Evolutionary conservation across 202 grass and related monocot species (phyloP), one percentile per base, ranked within the genome.

Genomic region (Eragrostis tef): DNA sequence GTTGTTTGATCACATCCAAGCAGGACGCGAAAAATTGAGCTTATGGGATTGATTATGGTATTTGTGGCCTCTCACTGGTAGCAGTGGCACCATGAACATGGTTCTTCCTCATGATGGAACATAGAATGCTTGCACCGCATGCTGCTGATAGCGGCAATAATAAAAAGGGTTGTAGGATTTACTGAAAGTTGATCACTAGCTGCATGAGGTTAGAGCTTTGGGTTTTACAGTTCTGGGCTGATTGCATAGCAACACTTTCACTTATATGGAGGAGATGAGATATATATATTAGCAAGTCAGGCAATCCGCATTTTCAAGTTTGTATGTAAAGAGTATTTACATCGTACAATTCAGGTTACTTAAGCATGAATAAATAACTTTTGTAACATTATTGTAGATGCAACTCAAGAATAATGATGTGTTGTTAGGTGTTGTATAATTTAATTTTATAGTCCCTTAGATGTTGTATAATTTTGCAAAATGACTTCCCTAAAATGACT

Each of bases 311-410:
- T 69, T 47, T 19, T 6, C n/a, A 6, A 67, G 27, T 71, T 70
- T 82, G 24, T 52, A 77, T 61, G 51, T 64, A 64, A 34, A 39
- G 34, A 36, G 2, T 64, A 25, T 64, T 71, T 64, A n/a, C 22
- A 67, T 54, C 70, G 26, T 70, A 63, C 0, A 41, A 82, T 77
- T 64, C 21, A 44, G 6, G 54, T 63, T 75, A 49, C 45, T 64
- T 64, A 7, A 53, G 70, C 44, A 70, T 82, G 12, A 77, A 48
- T 63, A 34, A 87, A 78, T 17, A 42, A 59, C 46, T 25, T 45
- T 22, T 29, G 5, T 29, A n/a, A n/a, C n/a, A n/a, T n/a, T n/a
- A n/a, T 70, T 86, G 67, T 50, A 39, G 11, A 31, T 62, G 27
- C 21, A 75, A 60, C 11, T 67, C 31, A 4, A 81, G 27, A 69